Evolutionary conservation across 371 early-diverging fungal genomes (phyloP), one percentile per base, ranked within the genome.

Genomic region (Apophysomyces trapeziformis): DNA sequence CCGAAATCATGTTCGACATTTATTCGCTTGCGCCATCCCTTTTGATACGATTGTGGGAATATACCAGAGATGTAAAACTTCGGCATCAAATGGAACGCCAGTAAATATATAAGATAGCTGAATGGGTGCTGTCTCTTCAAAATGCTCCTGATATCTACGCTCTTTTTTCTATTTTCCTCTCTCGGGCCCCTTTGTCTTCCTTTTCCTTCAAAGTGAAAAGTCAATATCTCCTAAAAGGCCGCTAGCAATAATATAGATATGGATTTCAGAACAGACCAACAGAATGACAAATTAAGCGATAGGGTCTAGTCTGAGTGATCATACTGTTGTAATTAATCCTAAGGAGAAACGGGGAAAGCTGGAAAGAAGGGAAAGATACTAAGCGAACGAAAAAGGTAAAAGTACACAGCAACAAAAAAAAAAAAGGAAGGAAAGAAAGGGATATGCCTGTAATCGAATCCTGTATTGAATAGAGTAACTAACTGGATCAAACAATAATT

Each of bases 1-100:
- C 70, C 39, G 74, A 76, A 44, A 67, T 76, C 41, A 58, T 76
- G 21, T 65, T 76, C 5, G 77, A 76, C 58, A 61, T 76, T 14
- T 76, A 76, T 66, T 68, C 73, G 14, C 38, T 76, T 12, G 77
- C 74, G 1, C 71, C 77, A 14, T 67, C 69, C 11, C 38, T 69
- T 18, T 26, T 76, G 26, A 69, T 57, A 9, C 64, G 60, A 36
- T 47, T 76, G 39, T 76, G 77, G 77, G 71, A 75, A 36, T 71
- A 69, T 39, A 71, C 75, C 5, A 16, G 54, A 21, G 54, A 50
- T 21, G 54, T 50, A 9, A 50, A 50, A 21, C 54, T 21, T 50
- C 54, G 54, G 21, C 54, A 50, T 26, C 16, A 50, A 26, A 21
- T 32, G 21, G 54, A 50, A 50, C 16, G 54, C 4, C 54, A 50